Conservation (phyloP, 192 early-diverging fungal species). For the Coemansia sp. region DNA sequence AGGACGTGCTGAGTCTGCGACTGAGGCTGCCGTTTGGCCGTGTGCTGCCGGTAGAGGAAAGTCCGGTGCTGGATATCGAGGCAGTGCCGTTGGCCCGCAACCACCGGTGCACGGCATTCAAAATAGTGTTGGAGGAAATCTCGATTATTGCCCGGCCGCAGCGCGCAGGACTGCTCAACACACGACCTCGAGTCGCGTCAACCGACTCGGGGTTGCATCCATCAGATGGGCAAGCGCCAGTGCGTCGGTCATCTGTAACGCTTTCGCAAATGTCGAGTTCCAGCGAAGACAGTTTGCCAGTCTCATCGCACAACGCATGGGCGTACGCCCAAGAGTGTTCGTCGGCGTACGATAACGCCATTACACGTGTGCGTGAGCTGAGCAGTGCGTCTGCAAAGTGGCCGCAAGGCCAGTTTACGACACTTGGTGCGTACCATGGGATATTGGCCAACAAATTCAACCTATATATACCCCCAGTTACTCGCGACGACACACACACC, state of each 20-base stretch:
- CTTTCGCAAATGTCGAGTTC: conserved; percentile 21
- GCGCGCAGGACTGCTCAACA: neutral
- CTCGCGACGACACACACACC: neutral
- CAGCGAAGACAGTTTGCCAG: conserved; percentile 27
- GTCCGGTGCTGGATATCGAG: conserved; percentile 27
- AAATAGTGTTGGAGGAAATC: conserved; percentile 41
- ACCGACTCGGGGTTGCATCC: neutral
- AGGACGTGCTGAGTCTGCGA: conserved; percentile 17
- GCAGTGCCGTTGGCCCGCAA: conserved; percentile 31
- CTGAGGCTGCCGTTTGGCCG: conserved; percentile 33
- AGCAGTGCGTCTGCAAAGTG: conserved; percentile 3
- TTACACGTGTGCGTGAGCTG: conserved; percentile 34
- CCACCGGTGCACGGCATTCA: conserved; percentile 16
- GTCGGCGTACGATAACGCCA: conserved; percentile 33
- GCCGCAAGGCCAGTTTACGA: conserved; percentile 1
- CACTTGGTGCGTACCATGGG: conserved; percentile 19
- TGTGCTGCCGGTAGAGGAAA: conserved; percentile 14
- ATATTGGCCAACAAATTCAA: conserved; percentile 11
- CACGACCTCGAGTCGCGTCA: neutral
- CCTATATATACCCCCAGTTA: conserved; percentile 8
- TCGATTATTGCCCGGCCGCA: conserved; percentile 40
- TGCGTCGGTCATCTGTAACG: conserved; percentile 5
- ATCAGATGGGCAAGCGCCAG: neutral
- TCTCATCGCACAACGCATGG: conserved; percentile 25
- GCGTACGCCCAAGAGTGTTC: conserved; percentile 24